These are phyloP conservation scores for Aeminium ludgeri DNA, from an alignment of 495 filamentous ascomycete genomes.

Conservation along the genomic window DNA sequence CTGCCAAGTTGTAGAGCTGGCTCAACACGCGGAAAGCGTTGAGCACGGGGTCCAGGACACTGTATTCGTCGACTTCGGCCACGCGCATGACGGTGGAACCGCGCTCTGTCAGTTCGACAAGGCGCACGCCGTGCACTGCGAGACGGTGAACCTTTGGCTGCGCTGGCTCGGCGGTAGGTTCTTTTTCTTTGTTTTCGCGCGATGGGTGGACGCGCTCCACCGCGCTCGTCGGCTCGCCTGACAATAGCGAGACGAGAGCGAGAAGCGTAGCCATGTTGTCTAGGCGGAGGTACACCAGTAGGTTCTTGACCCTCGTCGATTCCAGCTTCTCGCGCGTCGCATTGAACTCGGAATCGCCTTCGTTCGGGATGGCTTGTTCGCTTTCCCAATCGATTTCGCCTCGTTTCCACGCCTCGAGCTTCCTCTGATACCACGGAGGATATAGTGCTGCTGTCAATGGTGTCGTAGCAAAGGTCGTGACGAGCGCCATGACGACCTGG, in stretches of 20 bases:
- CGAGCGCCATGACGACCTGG: slow-evolving; percentile 89
- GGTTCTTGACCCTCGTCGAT: slow-evolving; percentile 25
- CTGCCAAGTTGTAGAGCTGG: slow-evolving; percentile 65
- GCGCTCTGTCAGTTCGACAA: slow-evolving; percentile 83
- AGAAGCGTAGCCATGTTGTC: slow-evolving; percentile 80
- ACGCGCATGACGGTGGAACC: slow-evolving; percentile 92
- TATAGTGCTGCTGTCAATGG: slow-evolving; percentile 65
- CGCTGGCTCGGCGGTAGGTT: slow-evolving; percentile 5
- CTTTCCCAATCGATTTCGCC: slow-evolving; percentile 88
- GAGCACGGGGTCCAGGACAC: slow-evolving; percentile 67
- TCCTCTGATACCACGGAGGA: slow-evolving; percentile 78
- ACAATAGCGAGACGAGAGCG: slow-evolving; percentile 64
- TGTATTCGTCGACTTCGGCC: slow-evolving; percentile 61
- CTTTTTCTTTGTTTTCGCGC: slow-evolving; percentile 5
- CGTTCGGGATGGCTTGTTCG: too few relatives aligned
- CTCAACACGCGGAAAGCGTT: slow-evolving; percentile 86
- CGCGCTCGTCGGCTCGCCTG: slow-evolving; percentile 24
- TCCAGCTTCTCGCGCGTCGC: slow-evolving; percentile 26
- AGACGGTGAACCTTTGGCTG: slow-evolving; percentile 33
- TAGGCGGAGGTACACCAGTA: slow-evolving; percentile 60
- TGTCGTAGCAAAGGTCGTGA: slow-evolving; percentile 84
- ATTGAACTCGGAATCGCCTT: slow-evolving; percentile 20
- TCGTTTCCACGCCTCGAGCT: slow-evolving; percentile 73
- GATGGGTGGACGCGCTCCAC: slow-evolving; percentile 15
- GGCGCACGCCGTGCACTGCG: slow-evolving; percentile 68